A percentile compares a stretch with the other conserved stretches of the same genome.
Evolutionary conservation across 768 basidiomycete genomes (phyloP).

Genomic region (Tephrocybe sp.): DNA sequence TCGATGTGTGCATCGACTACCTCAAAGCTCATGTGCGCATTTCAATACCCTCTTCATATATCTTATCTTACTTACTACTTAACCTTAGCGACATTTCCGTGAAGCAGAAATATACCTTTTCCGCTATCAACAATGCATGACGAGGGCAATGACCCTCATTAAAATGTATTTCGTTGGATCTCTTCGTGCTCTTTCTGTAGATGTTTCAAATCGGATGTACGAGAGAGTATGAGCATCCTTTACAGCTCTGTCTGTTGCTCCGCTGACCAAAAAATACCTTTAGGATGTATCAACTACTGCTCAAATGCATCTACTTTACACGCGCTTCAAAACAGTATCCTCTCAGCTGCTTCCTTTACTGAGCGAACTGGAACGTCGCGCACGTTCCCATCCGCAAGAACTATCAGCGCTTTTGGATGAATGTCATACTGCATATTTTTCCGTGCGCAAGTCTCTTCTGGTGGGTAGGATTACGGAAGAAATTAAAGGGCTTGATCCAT

Average conservation of each 20-base stretch:
- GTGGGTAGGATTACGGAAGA: constrained; percentile 75
- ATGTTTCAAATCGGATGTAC: constrained; percentile 69
- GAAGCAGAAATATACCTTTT: constrained; percentile 95
- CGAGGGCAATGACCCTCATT: constrained; percentile 95
- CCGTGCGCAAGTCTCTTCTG: constrained; percentile 67
- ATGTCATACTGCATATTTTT: constrained; percentile 85
- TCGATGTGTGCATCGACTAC: constrained; percentile 93
- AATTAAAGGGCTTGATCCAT: constrained; percentile 78
- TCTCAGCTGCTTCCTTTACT: constrained; percentile 74
- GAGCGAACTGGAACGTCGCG: constrained; percentile 81
- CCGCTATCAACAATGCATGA: constrained; percentile 97
- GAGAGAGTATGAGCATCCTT: constrained; percentile 55
- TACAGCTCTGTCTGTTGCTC: not conserved
- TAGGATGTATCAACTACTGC: constrained; percentile 80
- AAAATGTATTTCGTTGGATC: constrained; percentile 95
- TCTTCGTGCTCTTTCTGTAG: constrained; percentile 72
- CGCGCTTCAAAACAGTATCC: constrained; percentile 77
- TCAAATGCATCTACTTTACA: constrained; percentile 83
- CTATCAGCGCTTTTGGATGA: constrained; percentile 76
- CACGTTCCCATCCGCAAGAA: constrained; percentile 77
- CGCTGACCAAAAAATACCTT: not conserved
- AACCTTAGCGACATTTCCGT: constrained; percentile 74
- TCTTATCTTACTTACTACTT: not conserved
- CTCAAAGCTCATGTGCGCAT: constrained; percentile 76
- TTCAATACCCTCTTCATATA: not conserved